A percentile compares a stretch with the other conserved stretches of the same genome.
These are phyloP conservation scores for Friedmanniomyces simplex DNA, from an alignment of 495 filamentous ascomycete species.

Conservation along the genomic window DNA sequence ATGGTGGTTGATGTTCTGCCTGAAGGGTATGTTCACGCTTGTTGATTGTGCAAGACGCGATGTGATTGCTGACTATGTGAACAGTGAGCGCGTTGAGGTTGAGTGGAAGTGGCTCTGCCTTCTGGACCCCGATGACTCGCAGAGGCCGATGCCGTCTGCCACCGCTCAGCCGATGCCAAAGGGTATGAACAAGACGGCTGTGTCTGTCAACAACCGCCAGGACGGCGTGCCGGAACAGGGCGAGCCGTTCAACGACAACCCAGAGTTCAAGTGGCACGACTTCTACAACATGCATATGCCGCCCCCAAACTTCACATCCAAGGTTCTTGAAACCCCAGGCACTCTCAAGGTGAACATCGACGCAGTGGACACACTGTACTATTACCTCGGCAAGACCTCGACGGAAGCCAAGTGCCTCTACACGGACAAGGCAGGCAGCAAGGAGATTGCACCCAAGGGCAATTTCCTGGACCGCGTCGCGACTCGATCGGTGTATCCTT, in stretches of 20 bases:
- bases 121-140: slow-evolving; percentile 53
- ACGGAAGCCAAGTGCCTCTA: slow-evolving; percentile 90
- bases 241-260: slow-evolving; percentile 49
- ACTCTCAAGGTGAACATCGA: slow-evolving; percentile 48
- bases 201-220: slow-evolving; percentile 33
- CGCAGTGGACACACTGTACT: slow-evolving; percentile 69
- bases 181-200: slow-evolving; percentile 37
- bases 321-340: slow-evolving; percentile 38
- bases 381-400: slow-evolving; percentile 75
- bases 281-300: slow-evolving; percentile 45
- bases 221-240: slow-evolving; percentile 45
- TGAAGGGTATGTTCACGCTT: slow-evolving; percentile 56
- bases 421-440: slow-evolving; percentile 63
- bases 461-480: slow-evolving; percentile 55
- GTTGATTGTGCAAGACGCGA: not conserved
- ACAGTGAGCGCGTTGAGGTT: slow-evolving; percentile 55
- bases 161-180: slow-evolving; percentile 51
- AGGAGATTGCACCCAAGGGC: slow-evolving; percentile 45
- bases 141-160: slow-evolving; percentile 51
- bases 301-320: slow-evolving; percentile 28
- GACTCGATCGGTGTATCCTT: slow-evolving; percentile 26
- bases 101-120: slow-evolving; percentile 69
- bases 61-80: slow-evolving; percentile 25
- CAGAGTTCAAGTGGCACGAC: slow-evolving; percentile 65
- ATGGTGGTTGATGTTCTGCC: slow-evolving; percentile 78